Evolutionary conservation across 1,139 yeast genomes (phyloP).

Genomic region (Sugiyamaella neomexicana): DNA sequence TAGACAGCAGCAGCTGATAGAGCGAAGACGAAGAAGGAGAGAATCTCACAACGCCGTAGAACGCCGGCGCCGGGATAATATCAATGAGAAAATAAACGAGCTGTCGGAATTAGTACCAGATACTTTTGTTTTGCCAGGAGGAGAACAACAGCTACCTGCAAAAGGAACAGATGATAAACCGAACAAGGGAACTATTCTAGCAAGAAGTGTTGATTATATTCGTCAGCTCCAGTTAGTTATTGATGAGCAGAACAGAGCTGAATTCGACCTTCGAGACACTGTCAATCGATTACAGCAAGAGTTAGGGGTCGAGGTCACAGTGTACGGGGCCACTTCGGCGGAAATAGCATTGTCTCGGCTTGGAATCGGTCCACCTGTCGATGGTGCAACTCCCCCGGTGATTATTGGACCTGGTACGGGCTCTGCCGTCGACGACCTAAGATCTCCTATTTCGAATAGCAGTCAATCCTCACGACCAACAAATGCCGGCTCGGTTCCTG

Average conservation of each 20-base stretch:
- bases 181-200: slow-evolving; percentile 85
- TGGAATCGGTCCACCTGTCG: slow-evolving; percentile 50
- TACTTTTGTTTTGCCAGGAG: slow-evolving; percentile 48
- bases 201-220: slow-evolving; percentile 83
- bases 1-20: slow-evolving; percentile 31
- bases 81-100: slow-evolving; percentile 87
- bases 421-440: slow-evolving; percentile 14
- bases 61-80: slow-evolving; percentile 79
- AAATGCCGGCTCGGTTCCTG: slow-evolving; percentile 8
- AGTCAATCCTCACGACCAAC: slow-evolving; percentile 18
- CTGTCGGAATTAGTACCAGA: slow-evolving; percentile 68
- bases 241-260: slow-evolving; percentile 66
- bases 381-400: slow-evolving; percentile 18
- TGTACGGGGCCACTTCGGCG: slow-evolving; percentile 72
- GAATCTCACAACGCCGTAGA: slow-evolving; percentile 49
- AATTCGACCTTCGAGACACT: slow-evolving; percentile 67
- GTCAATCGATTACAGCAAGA: slow-evolving; percentile 54
- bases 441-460: slow-evolving; percentile 17
- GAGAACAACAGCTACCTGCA: slow-evolving; percentile 26
- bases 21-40: slow-evolving; percentile 47
- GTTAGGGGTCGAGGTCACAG: slow-evolving; percentile 46
- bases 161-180: slow-evolving; percentile 80
- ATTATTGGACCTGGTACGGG: slow-evolving; percentile 1
- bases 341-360: slow-evolving; percentile 73
- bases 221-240: slow-evolving; percentile 70